A percentile compares a stretch with the other conserved stretches of the same genome.
These are phyloP conservation scores for Xerocomellus intermedius DNA, from an alignment of 768 basidiomycete genomes.

Conservation along the genomic window DNA sequence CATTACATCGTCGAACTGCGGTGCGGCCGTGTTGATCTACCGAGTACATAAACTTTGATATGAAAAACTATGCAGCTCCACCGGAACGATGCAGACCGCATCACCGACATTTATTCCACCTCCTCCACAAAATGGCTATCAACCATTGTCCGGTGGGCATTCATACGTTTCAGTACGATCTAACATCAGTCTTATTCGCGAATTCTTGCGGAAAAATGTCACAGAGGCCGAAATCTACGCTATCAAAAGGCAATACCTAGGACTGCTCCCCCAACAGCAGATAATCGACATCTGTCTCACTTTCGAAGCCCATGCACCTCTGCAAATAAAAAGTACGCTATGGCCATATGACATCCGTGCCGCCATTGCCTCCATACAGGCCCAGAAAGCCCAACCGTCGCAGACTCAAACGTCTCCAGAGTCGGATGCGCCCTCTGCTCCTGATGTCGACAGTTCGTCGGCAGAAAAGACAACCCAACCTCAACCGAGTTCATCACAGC, in stretches of 20 bases:
- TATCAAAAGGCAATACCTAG: conserved; percentile 71
- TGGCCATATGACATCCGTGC: conserved; percentile 72
- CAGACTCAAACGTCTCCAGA: conserved; percentile 18
- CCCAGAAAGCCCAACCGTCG: conserved; percentile 23
- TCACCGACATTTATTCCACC: conserved; percentile 38
- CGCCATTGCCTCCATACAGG: conserved; percentile 55
- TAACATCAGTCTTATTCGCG: conserved; percentile 12
- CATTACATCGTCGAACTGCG: conserved; percentile 6
- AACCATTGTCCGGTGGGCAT: conserved; percentile 37
- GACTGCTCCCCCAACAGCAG: conserved; percentile 63
- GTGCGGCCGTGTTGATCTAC: background rate
- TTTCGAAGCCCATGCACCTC: conserved; percentile 66
- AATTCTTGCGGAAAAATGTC: conserved; percentile 29
- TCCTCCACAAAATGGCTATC: conserved; percentile 36
- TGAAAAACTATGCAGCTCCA: conserved; percentile 69
- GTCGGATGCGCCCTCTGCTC: conserved; percentile 7
- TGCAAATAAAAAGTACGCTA: conserved; percentile 60
- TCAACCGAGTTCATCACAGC: conserved; percentile 18
- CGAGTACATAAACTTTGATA: conserved; percentile 55
- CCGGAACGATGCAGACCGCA: conserved; percentile 59
- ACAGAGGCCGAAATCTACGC: conserved; percentile 48
- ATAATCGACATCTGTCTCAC: conserved; percentile 78
- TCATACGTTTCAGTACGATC: conserved; percentile 22
- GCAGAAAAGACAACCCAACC: conserved; percentile 13
- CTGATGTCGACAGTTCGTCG: conserved; percentile 13